phyloP scores from a whole-genome alignment of 768 basidiomycete genomes.

The Piloderma croceum region DNA sequence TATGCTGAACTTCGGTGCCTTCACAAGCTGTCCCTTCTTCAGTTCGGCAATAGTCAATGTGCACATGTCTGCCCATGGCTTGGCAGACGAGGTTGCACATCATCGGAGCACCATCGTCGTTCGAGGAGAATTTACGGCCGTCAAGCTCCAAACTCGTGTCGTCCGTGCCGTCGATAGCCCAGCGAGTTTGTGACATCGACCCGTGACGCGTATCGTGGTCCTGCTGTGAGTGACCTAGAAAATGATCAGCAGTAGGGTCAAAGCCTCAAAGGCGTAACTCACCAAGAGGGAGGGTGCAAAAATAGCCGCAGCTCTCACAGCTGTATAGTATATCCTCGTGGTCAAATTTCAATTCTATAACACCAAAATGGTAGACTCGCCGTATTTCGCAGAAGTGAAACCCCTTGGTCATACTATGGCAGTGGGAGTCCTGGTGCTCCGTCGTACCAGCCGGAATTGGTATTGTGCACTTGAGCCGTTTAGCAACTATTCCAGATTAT shows the following conservation, averaged over 20 bases:
- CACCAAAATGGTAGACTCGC: too few species aligned
- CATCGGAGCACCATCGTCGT: constrained; percentile 58
- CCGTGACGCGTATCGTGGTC: constrained; percentile 62
- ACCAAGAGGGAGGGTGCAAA: constrained; percentile 55
- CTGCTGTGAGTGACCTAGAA: constrained; percentile 49
- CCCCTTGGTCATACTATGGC: constrained; percentile 36
- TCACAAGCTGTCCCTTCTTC: constrained; percentile 32
- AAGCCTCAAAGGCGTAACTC: constrained; percentile 4
- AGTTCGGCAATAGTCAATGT: constrained; percentile 52
- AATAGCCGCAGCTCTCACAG: constrained; percentile 53
- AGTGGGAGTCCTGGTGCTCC: constrained; percentile 43
- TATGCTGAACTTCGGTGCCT: constrained; percentile 42
- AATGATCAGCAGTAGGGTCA: neutral
- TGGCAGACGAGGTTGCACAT: constrained; percentile 55
- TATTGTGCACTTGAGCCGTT: constrained; percentile 45
- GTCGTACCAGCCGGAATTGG: constrained; percentile 37
- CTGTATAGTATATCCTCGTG: constrained; percentile 20
- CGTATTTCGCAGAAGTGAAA: constrained; percentile 52
- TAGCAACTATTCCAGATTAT: constrained; percentile 34
- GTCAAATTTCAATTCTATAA: neutral
- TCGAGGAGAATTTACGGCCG: constrained; percentile 47
- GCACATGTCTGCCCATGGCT: constrained; percentile 50
- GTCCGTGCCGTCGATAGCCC: constrained; percentile 51
- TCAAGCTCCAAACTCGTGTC: constrained; percentile 46
- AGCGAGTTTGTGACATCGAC: constrained; percentile 53